These are phyloP conservation scores for Sporisorium graminicola DNA, from an alignment of 1,284 basidiomycete species.

Conservation along the genomic window DNA sequence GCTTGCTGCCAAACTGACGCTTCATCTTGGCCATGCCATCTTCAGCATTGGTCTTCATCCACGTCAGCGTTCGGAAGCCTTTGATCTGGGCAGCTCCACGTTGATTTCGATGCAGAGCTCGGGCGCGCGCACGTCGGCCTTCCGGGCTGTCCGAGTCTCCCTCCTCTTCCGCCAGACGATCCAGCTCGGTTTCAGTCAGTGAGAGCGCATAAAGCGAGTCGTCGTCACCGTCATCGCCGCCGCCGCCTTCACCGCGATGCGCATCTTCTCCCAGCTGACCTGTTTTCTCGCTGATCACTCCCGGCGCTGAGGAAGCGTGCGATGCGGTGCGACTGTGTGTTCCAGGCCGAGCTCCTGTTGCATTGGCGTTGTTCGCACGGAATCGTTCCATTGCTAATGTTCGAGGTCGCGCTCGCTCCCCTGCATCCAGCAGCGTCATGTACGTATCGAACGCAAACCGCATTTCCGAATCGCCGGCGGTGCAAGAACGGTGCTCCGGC, in stretches of 20 bases:
- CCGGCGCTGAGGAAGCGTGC: conserved; percentile 13
- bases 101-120: conserved; percentile 57
- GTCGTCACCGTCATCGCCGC: conserved; percentile 10
- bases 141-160: conserved; percentile 44
- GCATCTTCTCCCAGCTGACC: conserved; percentile 28
- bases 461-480: conserved; percentile 59
- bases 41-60: conserved; percentile 62
- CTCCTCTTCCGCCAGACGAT: conserved; percentile 29
- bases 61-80: conserved; percentile 55
- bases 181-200: conserved; percentile 40
- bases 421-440: conserved; percentile 48
- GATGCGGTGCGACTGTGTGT: conserved; percentile 23
- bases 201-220: conserved; percentile 45
- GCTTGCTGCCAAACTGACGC: conserved; percentile 46
- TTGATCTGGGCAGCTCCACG: conserved; percentile 63
- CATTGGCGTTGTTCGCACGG: conserved; percentile 7
- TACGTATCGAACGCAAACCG: conserved; percentile 59
- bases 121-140: conserved; percentile 34
- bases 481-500: conserved; percentile 50
- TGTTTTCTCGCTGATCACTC: conserved; percentile 11
- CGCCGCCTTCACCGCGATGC: conserved; percentile 2
- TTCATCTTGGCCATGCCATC: conserved; percentile 48
- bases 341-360: conserved; percentile 6
- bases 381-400: conserved; percentile 20
- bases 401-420: conserved; percentile 47